These are phyloP conservation scores for Gamarada debralockiae DNA, from an alignment of 495 filamentous ascomycete species.

Conservation along the genomic window DNA sequence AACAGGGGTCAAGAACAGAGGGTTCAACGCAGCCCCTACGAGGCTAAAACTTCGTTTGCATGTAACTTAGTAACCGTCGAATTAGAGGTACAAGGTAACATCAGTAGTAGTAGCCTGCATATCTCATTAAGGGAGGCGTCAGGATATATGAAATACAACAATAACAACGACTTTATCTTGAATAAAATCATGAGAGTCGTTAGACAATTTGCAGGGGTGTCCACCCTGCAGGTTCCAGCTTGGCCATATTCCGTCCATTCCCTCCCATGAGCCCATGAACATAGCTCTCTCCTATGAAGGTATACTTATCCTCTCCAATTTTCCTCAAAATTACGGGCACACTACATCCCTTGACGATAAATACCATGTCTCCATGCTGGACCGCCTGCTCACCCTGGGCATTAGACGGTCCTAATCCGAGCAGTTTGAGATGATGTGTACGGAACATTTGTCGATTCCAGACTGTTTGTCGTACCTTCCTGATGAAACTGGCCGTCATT, in stretches of 20 bases:
- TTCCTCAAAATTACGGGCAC: conserved; percentile 36
- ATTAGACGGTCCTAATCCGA: background rate
- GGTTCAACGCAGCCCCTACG: too few relatives aligned
- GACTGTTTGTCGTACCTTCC: background rate
- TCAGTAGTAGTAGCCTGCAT: too few relatives aligned
- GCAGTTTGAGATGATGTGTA: background rate
- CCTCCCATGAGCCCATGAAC: conserved; percentile 1
- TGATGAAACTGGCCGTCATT: background rate
- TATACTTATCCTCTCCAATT: background rate
- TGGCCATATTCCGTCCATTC: background rate
- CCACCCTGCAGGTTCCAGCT: background rate
- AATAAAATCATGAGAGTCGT: too few relatives aligned
- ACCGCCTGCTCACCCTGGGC: conserved; percentile 1
- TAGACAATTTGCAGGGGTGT: background rate
- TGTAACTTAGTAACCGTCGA: too few relatives aligned
- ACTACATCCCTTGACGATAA: conserved; percentile 37
- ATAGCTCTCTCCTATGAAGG: conserved; percentile 2
- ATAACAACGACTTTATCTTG: too few relatives aligned
- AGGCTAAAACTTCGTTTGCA: too few relatives aligned
- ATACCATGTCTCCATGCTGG: conserved; percentile 28
- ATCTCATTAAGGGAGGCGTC: too few relatives aligned
- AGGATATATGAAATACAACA: too few relatives aligned
- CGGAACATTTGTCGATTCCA: conserved; percentile 1
- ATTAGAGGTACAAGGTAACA: too few relatives aligned
- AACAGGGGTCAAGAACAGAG: too few relatives aligned